Percentiles rank a stretch among this genome's conserved stretches.
phyloP scores from a whole-genome alignment of 2,329 filamentous ascomycete genomes.

The Xylariaceae sp. region DNA sequence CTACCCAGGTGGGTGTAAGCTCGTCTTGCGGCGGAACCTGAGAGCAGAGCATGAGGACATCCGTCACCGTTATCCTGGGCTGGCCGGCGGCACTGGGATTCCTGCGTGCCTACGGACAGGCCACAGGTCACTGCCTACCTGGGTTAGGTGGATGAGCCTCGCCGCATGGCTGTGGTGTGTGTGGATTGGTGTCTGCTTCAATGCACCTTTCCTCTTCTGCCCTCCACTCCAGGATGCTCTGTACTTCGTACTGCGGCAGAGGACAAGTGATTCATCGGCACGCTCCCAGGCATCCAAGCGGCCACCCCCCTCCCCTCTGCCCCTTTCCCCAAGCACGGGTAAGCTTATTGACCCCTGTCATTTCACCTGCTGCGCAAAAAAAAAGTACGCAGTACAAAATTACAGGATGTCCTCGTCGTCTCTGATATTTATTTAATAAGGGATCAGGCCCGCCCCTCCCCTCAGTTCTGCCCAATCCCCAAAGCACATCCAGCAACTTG shows the following conservation, averaged over 20 bases:
- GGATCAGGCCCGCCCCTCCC: constrained; percentile 14
- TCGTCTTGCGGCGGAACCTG: neutral
- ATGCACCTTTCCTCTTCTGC: constrained; percentile 30
- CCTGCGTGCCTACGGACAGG: neutral
- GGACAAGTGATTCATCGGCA: constrained; percentile 28
- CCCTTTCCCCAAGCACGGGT: constrained; percentile 20
- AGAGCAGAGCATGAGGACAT: neutral
- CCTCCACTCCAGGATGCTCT: too few relatives aligned
- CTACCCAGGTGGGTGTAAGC: neutral
- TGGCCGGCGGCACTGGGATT: neutral
- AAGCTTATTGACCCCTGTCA: constrained; percentile 20
- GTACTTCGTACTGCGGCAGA: constrained; percentile 12
- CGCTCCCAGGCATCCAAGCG: constrained; percentile 17
- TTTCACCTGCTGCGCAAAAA: constrained; percentile 20
- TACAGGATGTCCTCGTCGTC: constrained; percentile 17
- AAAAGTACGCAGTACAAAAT: constrained; percentile 25
- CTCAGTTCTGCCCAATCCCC: constrained; percentile 10
- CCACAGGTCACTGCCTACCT: neutral
- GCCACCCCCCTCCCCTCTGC: neutral
- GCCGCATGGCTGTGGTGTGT: constrained; percentile 23
- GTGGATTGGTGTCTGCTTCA: constrained; percentile 20
- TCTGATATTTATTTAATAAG: constrained; percentile 18
- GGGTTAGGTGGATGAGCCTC: constrained; percentile 20
- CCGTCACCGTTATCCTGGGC: neutral
- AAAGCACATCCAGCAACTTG: constrained; percentile 8